phyloP scores from a whole-genome alignment of 805 yeast species.

The Priceomyces haplophilus region DNA sequence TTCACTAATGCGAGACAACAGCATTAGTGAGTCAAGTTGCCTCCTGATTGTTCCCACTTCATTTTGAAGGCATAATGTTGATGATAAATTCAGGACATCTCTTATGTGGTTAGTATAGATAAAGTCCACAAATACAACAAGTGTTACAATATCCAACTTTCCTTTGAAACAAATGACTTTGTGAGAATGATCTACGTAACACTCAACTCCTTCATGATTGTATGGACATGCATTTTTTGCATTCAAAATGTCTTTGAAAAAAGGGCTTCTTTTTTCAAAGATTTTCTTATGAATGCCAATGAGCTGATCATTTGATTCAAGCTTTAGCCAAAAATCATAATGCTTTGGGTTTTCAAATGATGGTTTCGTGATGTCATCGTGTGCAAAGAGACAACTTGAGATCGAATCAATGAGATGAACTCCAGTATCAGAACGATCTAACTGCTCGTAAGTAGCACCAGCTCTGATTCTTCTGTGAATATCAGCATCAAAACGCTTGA shows the following conservation, averaged over 20 bases:
- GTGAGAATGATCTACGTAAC: slow-evolving; percentile 15
- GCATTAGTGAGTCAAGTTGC: slow-evolving; percentile 25
- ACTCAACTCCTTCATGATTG: slow-evolving; percentile 22
- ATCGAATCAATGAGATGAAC: too few species aligned
- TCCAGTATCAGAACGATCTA: not conserved
- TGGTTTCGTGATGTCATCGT: not conserved
- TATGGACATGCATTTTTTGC: slow-evolving; percentile 19
- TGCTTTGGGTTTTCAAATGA: slow-evolving; percentile 4
- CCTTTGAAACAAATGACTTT: slow-evolving; percentile 18
- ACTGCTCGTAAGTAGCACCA: slow-evolving; percentile 10
- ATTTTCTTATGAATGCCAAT: slow-evolving; percentile 38
- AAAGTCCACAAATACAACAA: slow-evolving; percentile 41
- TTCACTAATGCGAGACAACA: slow-evolving; percentile 20
- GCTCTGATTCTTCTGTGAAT: slow-evolving; percentile 12
- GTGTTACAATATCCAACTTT: slow-evolving; percentile 31
- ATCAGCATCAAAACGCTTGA: slow-evolving; percentile 13
- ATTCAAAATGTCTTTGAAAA: slow-evolving; percentile 22
- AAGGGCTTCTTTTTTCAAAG: slow-evolving; percentile 28
- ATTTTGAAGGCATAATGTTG: slow-evolving; percentile 21
- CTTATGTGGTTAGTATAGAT: slow-evolving; percentile 56
- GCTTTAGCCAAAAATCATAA: slow-evolving; percentile 33
- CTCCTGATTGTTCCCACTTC: slow-evolving; percentile 26
- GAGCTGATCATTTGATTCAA: slow-evolving; percentile 19
- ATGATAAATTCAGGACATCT: too few species aligned
- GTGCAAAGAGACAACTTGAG: not conserved